Conservation (phyloP, 78 protist genomes). For the Ministeria vibrans region DNA sequence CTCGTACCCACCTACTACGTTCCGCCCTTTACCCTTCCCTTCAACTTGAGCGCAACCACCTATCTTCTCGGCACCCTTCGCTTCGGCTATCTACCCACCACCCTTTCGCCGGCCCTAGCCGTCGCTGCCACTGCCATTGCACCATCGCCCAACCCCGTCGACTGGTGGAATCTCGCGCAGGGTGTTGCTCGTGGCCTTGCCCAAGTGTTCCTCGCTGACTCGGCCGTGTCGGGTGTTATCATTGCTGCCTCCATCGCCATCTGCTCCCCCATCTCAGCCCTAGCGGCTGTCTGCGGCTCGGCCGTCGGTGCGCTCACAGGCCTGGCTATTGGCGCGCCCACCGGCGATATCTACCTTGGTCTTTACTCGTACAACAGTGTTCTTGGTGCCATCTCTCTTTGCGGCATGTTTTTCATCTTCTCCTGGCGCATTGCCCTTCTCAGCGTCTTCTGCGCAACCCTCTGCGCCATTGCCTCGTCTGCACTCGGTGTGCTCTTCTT, state of each 20-base stretch:
- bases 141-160: background rate
- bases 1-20: too few relatives aligned
- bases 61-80: too few relatives aligned
- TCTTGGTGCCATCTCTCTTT: background rate
- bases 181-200: too few relatives aligned
- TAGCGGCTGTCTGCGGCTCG: background rate
- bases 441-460: background rate
- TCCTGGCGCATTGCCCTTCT: background rate
- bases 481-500: background rate
- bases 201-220: too few relatives aligned
- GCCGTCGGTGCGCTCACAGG: background rate
- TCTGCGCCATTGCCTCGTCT: background rate
- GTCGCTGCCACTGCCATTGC: too few relatives aligned
- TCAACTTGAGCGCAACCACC: too few relatives aligned
- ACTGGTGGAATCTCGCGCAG: background rate
- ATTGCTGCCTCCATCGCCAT: background rate
- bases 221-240: too few relatives aligned
- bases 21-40: too few relatives aligned
- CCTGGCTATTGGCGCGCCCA: background rate
- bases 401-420: slow-evolving; percentile 6
- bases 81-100: too few relatives aligned
- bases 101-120: too few relatives aligned
- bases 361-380: background rate
- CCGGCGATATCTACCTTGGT: background rate
- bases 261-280: background rate